phyloP scores from a whole-genome alignment of 2,329 filamentous ascomycete genomes.

The Xylariaceae sp. region DNA sequence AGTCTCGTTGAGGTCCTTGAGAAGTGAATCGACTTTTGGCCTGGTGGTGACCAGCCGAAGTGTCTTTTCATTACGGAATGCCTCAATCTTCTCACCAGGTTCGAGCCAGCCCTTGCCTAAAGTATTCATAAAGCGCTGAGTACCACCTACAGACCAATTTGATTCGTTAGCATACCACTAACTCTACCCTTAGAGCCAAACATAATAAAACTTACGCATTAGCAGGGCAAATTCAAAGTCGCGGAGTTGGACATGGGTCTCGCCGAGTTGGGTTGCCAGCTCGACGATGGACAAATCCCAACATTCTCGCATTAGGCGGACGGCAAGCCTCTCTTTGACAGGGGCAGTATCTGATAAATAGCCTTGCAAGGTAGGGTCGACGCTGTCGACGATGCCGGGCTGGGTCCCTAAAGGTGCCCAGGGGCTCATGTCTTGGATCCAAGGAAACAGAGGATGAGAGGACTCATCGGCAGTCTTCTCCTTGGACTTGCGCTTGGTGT shows the following conservation, averaged over 20 bases:
- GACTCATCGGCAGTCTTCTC: constrained; percentile 7
- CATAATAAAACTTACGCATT: constrained; percentile 46
- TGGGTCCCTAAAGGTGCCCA: constrained; percentile 48
- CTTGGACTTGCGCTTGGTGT: neutral
- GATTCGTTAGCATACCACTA: too few species aligned
- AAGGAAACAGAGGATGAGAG: constrained; percentile 36
- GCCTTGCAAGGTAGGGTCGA: constrained; percentile 35
- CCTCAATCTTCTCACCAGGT: constrained; percentile 47
- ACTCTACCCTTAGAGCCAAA: neutral
- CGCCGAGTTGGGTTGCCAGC: constrained; percentile 50
- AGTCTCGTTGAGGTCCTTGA: constrained; percentile 42
- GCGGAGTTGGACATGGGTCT: constrained; percentile 46
- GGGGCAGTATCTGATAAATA: constrained; percentile 38
- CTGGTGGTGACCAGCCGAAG: constrained; percentile 47
- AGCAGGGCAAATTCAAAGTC: constrained; percentile 52
- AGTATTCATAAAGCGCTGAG: constrained; percentile 42
- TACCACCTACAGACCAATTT: constrained; percentile 41
- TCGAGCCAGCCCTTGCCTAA: constrained; percentile 41
- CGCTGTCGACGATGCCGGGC: constrained; percentile 16
- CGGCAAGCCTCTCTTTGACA: constrained; percentile 49
- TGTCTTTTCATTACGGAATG: constrained; percentile 36
- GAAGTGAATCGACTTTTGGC: constrained; percentile 43
- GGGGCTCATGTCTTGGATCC: constrained; percentile 49
- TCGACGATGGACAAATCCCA: constrained; percentile 59
- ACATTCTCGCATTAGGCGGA: constrained; percentile 53